Percentiles rank a stretch among this genome's conserved stretches.
Conservation (phyloP, 768 basidiomycete species). For the Serendipita indica region DNA sequence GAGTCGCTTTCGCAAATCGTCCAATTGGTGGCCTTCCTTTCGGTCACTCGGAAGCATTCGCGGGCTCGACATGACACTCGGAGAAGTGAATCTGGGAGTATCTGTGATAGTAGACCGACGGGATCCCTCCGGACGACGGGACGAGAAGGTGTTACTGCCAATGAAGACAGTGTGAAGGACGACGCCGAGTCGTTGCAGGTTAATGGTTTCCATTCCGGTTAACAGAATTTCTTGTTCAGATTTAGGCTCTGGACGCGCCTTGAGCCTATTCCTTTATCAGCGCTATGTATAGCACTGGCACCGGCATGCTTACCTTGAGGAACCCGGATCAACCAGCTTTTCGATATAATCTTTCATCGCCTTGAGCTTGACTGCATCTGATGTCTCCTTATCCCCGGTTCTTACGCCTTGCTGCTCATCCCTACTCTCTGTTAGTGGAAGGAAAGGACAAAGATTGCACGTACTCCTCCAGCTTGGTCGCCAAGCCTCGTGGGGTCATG, state of each 20-base stretch:
- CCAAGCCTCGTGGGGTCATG: slow-evolving; percentile 32
- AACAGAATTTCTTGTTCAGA: slow-evolving; percentile 43
- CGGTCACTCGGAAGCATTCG: neutral
- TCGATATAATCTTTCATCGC: slow-evolving; percentile 79
- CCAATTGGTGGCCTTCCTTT: slow-evolving; percentile 38
- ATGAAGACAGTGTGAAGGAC: slow-evolving; percentile 88
- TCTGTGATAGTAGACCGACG: slow-evolving; percentile 33
- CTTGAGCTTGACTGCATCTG: slow-evolving; percentile 76
- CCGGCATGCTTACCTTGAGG: slow-evolving; percentile 42
- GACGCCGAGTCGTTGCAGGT: slow-evolving; percentile 75
- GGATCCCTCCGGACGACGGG: slow-evolving; percentile 15
- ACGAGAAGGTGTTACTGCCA: slow-evolving; percentile 26
- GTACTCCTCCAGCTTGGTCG: slow-evolving; percentile 54
- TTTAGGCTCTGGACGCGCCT: slow-evolving; percentile 47
- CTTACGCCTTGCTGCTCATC: slow-evolving; percentile 64
- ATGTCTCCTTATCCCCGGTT: slow-evolving; percentile 81
- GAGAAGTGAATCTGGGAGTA: slow-evolving; percentile 29
- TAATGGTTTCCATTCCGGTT: slow-evolving; percentile 49
- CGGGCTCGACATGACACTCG: neutral
- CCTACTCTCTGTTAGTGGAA: slow-evolving; percentile 27
- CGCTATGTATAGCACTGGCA: neutral
- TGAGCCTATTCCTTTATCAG: slow-evolving; percentile 34
- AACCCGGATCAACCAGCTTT: slow-evolving; percentile 58
- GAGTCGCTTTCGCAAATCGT: slow-evolving; percentile 64
- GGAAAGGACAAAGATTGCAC: slow-evolving; percentile 18